Evolutionary conservation across 2,329 filamentous ascomycete genomes (phyloP), one percentile per base, ranked within the genome.

Genomic region (Biscogniauxia sp.): DNA sequence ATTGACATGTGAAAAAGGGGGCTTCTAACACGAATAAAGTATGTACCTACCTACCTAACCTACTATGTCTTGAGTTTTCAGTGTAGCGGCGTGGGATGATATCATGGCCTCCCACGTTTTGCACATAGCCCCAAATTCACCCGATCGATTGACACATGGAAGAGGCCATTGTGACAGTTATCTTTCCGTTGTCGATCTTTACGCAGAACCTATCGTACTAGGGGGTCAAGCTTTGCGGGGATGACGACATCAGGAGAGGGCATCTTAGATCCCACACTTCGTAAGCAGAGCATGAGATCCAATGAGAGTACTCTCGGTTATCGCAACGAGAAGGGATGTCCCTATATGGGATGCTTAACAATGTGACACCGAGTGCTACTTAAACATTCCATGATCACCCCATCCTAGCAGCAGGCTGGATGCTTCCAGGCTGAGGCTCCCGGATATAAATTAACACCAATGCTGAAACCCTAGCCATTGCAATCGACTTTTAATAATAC

Each of bases 201-300:
- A 32, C 28, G 28, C 6, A 32, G 28, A 9, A 32, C 7, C 11
- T 13, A 13, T 58, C 54, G 59, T 58, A 53, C 55, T 61, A 62
- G 62, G 49, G 54, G 53, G 45, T 54, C 59, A 60, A 63, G 25
- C 55, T 60, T 57, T 58, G 55, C 5, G 59, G 52, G 51, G 37
- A 64, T 67, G 66, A 68, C 63, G 61, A 60, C 58, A 66, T n/a
- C 45, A 55, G 56, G 51, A 55, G 51, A 51, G 51, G 55, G 53
- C 54, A 49, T 57, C 61, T 45, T 41, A 59, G 55, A 60, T 62
- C 50, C 54, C 25, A 51, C 20, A 59, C 56, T 28, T 32, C 55
- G 37, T 26, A 54, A 23, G 15, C 9, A 15, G 20, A 28, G 23
- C 20, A 57, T 28, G 50, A 54, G 51, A 37, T 56, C 66, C 66